These are phyloP conservation scores for Diaporthe australafricana DNA, from an alignment of 2,329 filamentous ascomycete species.

Conservation along the genomic window DNA sequence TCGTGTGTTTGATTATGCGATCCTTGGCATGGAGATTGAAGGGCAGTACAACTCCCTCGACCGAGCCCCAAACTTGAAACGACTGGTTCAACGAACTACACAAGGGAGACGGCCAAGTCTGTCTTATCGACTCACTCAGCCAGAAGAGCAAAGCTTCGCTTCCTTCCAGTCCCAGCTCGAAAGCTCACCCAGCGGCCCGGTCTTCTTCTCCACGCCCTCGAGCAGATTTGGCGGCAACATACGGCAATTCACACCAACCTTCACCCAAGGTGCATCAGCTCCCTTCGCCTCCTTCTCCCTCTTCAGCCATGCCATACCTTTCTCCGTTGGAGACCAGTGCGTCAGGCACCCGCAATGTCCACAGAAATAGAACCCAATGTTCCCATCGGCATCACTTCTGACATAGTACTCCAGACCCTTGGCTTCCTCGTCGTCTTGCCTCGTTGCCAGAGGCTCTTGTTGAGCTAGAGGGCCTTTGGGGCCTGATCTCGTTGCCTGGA, in stretches of 20 bases:
- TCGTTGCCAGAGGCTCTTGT: not conserved
- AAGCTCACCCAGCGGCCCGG: not conserved
- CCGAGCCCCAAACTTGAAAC: too few species aligned
- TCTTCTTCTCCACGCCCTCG: constrained; percentile 18
- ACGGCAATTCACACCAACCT: constrained; percentile 18
- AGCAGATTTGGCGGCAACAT: constrained; percentile 1
- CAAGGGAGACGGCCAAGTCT: rapidly evolving
- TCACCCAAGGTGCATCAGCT: not conserved
- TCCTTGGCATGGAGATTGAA: too few species aligned
- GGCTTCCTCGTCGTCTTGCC: too few species aligned
- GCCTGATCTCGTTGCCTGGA: not conserved
- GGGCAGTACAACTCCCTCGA: too few species aligned
- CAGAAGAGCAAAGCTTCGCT: too few species aligned
- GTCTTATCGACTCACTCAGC: not conserved
- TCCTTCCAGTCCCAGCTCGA: not conserved
- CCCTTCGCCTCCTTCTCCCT: not conserved
- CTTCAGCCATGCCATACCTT: not conserved
- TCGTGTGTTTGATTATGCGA: too few species aligned
- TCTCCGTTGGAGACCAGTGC: constrained; percentile 34
- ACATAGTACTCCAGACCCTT: constrained; percentile 17
- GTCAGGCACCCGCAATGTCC: constrained; percentile 36
- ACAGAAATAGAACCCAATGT: constrained; percentile 32
- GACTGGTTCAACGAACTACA: too few species aligned
- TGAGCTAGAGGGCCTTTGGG: not conserved
- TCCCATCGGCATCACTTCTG: constrained; percentile 3